Conservation (phyloP, 805 yeast species). For the Kuraishia molischiana region DNA sequence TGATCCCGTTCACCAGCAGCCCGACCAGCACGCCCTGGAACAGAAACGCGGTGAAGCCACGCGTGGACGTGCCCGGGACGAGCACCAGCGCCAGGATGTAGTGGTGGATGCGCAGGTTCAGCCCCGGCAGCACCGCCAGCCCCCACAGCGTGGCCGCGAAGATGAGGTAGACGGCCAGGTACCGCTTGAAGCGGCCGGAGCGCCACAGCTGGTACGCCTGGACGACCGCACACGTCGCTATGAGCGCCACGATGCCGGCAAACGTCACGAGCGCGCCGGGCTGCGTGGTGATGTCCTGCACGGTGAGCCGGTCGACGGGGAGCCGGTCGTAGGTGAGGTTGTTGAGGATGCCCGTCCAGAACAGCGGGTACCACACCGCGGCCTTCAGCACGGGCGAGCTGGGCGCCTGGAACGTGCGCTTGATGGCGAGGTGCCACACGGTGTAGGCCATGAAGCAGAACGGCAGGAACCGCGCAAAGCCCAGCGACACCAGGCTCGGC, state of each 20-base stretch:
- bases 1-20: constrained; percentile 70
- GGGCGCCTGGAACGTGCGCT: constrained; percentile 32
- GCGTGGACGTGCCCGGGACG: constrained; percentile 76
- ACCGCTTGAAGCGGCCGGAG: constrained; percentile 56
- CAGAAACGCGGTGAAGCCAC: constrained; percentile 57
- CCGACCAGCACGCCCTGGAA: constrained; percentile 86
- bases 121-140: constrained; percentile 47
- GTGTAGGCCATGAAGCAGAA: constrained; percentile 60
- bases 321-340: constrained; percentile 82
- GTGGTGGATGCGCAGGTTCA: constrained; percentile 73
- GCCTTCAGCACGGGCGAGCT: constrained; percentile 32
- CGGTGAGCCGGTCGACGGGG: constrained; percentile 78
- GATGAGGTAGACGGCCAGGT: constrained; percentile 41
- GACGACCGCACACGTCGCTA: constrained; percentile 46
- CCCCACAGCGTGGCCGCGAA: constrained; percentile 33
- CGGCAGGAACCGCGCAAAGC: constrained; percentile 70
- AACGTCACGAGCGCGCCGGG: constrained; percentile 72
- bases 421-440: constrained; percentile 50
- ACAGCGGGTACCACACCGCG: constrained; percentile 65
- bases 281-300: constrained; percentile 59
- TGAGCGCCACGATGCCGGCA: constrained; percentile 32
- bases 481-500: constrained; percentile 58
- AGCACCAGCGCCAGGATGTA: constrained; percentile 66
- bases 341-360: constrained; percentile 79
- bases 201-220: constrained; percentile 81